A percentile compares a stretch with the other conserved stretches of the same genome.
These are phyloP conservation scores for Colletotrichum sp. DNA, from an alignment of 2,329 filamentous ascomycete species.

Conservation along the genomic window DNA sequence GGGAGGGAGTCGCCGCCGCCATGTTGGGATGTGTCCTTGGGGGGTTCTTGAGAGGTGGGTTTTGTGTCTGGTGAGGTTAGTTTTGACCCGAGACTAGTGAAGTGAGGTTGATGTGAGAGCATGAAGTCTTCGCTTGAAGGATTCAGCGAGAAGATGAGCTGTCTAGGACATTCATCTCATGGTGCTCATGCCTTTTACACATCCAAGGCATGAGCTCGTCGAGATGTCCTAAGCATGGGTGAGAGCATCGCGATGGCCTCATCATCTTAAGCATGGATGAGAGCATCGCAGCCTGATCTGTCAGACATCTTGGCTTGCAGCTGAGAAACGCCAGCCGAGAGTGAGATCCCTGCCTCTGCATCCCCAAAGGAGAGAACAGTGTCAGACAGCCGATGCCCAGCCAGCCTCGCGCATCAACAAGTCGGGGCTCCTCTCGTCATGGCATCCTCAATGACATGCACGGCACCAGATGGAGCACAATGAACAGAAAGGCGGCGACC, in stretches of 20 bases:
- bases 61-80: slow-evolving; percentile 9
- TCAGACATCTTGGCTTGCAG: slow-evolving; percentile 9
- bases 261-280: background rate
- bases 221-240: background rate
- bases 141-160: background rate
- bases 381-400: background rate
- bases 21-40: background rate
- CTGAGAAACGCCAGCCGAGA: background rate
- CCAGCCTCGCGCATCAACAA: background rate
- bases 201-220: background rate
- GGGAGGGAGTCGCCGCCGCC: slow-evolving; percentile 36
- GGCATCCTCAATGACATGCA: background rate
- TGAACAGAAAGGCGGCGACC: background rate
- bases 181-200: background rate
- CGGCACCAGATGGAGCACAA: background rate
- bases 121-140: background rate
- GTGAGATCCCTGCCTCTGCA: background rate
- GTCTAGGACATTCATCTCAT: background rate
- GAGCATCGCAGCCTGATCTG: background rate
- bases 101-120: background rate
- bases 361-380: background rate
- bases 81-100: background rate
- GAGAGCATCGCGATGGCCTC: background rate
- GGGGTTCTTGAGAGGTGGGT: background rate
- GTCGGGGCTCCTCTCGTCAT: background rate